Base-by-base conservation (phyloP, 768 basidiomycete species). In the Crucibulum laeve region DNA sequence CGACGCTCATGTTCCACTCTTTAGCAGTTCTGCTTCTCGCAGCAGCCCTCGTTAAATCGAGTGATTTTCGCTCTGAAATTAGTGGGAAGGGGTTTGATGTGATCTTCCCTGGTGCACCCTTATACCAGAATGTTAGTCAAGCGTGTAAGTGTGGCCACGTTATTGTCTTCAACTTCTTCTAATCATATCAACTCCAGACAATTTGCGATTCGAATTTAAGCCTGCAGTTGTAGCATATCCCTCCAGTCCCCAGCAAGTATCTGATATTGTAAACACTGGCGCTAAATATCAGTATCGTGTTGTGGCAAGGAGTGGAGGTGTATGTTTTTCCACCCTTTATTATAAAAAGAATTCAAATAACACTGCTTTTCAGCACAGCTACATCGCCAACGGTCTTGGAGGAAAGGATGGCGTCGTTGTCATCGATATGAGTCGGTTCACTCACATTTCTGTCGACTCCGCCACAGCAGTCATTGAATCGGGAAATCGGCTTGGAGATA, bases 221-320 rank as follows among this genome's bases (percentile, higher is more conserved):
- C 73, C 73, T 1, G 56, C 60, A 6, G 67, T 63, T 0, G 53
- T 73, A 6, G 57, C 69, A 0, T 71, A 58, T 45, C 71, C 70
- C 0, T 58, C 52, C 3, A 63, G 49, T 3, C 46, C 56, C 1
- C 46, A 61, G 26, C 61, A 73, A 37, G 61, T 75, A 0, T 59
- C 70, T 2, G 57, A 62, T 5, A 53, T 69, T 2, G 58, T 73
- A 6, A 59, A 59, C 44, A 53, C 67, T 10, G 71, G 67, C 4
- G 46, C 50, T 5, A 40, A 50, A n/a, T 46, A 61, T 13, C 63
- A 67, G 6, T 48, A 68, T 37, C 55, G 61, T 17, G 67, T 74
- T 2, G 66, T 66, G 2, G 71, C 74, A 13, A 64, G 70, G 10
- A 70, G 69, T 37, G 73, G 74, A 32, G 71, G 74, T 10, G 71